Evolutionary conservation across 2,329 filamentous ascomycete species (phyloP).

Genomic region (Talaromyces rugulosus): DNA sequence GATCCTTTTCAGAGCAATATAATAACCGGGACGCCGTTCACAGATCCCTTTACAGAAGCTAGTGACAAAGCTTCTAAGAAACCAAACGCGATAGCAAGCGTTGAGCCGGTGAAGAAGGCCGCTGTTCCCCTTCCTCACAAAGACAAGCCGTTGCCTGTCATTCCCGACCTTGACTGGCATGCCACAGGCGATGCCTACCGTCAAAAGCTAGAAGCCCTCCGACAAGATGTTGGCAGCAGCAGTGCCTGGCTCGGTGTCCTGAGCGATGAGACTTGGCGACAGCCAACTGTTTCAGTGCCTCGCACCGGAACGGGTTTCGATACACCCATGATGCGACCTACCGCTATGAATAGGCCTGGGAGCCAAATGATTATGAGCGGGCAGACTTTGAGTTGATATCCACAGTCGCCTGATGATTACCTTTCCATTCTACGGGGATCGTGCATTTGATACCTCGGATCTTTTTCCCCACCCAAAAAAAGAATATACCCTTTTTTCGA

Average conservation of each 20-base stretch:
- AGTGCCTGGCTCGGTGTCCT: constrained; percentile 83
- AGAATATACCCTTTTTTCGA: constrained; percentile 14
- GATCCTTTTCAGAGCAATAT: neutral
- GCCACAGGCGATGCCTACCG: constrained; percentile 71
- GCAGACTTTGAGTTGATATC: constrained; percentile 31
- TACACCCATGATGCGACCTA: constrained; percentile 27
- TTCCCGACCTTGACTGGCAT: constrained; percentile 25
- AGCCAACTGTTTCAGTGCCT: constrained; percentile 20
- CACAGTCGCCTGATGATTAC: neutral
- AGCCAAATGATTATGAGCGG: constrained; percentile 40
- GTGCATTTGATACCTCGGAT: neutral
- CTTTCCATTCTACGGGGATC: neutral
- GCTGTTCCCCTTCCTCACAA: neutral
- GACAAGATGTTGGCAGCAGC: constrained; percentile 79
- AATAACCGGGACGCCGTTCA: neutral
- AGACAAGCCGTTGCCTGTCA: neutral
- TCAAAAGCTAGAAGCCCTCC: constrained; percentile 80
- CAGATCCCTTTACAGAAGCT: neutral
- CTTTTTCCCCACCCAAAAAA: neutral
- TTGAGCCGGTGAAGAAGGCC: constrained; percentile 9
- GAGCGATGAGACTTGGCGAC: constrained; percentile 65
- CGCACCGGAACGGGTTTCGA: constrained; percentile 28
- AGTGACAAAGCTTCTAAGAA: neutral
- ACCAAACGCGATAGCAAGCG: neutral
- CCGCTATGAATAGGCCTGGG: constrained; percentile 30